phyloP scores from a whole-genome alignment of 345 rosid genomes.

The Theobroma cacao region DNA sequence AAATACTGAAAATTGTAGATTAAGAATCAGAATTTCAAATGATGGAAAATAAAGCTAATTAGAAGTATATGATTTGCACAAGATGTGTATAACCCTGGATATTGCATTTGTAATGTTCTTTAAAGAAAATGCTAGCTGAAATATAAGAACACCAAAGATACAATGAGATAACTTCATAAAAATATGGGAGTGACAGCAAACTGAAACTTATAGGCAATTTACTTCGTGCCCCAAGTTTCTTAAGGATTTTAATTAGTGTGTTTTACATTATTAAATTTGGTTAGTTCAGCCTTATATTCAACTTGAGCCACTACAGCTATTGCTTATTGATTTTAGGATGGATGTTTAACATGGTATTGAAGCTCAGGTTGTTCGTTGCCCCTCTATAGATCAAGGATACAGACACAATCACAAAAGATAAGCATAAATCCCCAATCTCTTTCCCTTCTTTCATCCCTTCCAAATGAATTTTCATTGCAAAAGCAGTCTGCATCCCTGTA shows the following conservation, averaged over 20 bases:
- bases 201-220: neutral
- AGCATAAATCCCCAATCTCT: neutral
- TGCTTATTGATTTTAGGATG: neutral
- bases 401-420: neutral
- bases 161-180: neutral
- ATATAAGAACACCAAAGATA: neutral
- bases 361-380: neutral
- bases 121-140: neutral
- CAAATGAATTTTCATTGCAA: neutral
- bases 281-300: neutral
- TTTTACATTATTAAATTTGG: neutral
- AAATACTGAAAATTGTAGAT: slow-evolving; percentile 66
- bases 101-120: neutral
- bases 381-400: neutral
- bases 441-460: neutral
- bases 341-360: neutral
- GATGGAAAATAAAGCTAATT: slow-evolving; percentile 2
- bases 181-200: neutral
- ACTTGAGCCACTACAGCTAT: neutral
- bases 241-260: neutral
- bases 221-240: neutral
- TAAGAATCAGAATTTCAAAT: slow-evolving; percentile 12
- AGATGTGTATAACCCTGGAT: neutral
- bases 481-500: neutral
- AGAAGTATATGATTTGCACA: neutral